Evolutionary conservation across 352 stramenopile genomes (phyloP).

Genomic region (Stephanocyclus meneghinianus): DNA sequence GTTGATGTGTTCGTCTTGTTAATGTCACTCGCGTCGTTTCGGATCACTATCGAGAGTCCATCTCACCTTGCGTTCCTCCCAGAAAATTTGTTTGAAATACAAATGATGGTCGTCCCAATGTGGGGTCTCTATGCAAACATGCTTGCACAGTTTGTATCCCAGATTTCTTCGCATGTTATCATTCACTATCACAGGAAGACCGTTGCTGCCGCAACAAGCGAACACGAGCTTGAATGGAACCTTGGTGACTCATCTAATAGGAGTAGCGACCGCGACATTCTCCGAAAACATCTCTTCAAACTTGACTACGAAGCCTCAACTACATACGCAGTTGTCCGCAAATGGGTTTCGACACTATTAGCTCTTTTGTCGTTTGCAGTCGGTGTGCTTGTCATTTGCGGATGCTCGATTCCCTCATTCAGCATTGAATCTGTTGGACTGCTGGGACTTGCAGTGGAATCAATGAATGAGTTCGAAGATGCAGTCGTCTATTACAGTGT

Average conservation of each 20-base stretch:
- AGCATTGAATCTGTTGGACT: constrained; percentile 73
- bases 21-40: constrained; percentile 67
- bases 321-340: constrained; percentile 37
- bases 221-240: constrained; percentile 42
- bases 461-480: constrained; percentile 69
- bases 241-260: constrained; percentile 7
- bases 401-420: constrained; percentile 68
- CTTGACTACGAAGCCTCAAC: constrained; percentile 57
- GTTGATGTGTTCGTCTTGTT: constrained; percentile 82
- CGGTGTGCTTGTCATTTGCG: constrained; percentile 63
- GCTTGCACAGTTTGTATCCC: constrained; percentile 75
- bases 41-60: constrained; percentile 61
- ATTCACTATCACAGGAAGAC: constrained; percentile 80
- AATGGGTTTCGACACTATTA: constrained; percentile 41
- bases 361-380: constrained; percentile 23
- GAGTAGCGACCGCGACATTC: constrained; percentile 12
- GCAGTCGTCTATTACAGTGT: constrained; percentile 64
- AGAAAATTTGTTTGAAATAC: constrained; percentile 69
- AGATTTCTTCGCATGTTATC: constrained; percentile 80
- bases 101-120: constrained; percentile 72
- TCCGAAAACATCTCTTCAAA: constrained; percentile 53
- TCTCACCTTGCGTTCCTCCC: constrained; percentile 66
- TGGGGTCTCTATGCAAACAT: constrained; percentile 83
- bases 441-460: constrained; percentile 73
- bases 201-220: constrained; percentile 8